Base-by-base conservation (phyloP, 1,284 basidiomycete species). In the Amanita bisporigera region DNA sequence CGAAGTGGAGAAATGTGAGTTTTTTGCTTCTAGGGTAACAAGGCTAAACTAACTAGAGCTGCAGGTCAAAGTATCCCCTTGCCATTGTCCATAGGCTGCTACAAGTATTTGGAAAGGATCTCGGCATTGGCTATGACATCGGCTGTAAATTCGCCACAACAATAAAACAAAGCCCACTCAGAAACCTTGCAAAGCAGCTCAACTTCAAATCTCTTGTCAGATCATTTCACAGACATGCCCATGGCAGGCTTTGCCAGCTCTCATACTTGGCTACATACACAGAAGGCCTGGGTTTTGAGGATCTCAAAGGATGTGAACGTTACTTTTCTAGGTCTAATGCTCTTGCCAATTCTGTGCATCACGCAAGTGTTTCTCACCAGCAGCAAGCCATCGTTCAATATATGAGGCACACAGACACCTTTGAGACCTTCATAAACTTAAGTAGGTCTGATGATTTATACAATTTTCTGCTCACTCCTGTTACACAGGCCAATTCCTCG, bases 261-360 rank as follows among this genome's bases (percentile, higher is more conserved):
- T 21, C 19, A 1, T 70, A 65, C 41, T 72, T 77, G 21, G 63
- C 74, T 7, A 72, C 69, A 3, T 77, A 77, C 58, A 61, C 73
- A 14, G 36, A 70, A 21, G 73, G 73, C 4, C 65, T 74, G 64
- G 78, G 78, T 5, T 66, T 77, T 1, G 76, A 79, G 61, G 76
- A 78, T 63, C 65, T 76, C 12, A 76, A 79, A 59, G 72, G 69
- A 1, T 76, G 74, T 59, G 74, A 80, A 59, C 72, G 65, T 11
- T 73, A 72, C 29, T 79, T 79, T 63, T 76, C 73, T 1, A 70
- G 69, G 43, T 76, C 75, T 2, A 80, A 80, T 64, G 66, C 63
- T 0, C 66, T 76, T 12, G 73, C 74, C 4, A 40, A 64, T 2
- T 63, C 68, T 24, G 67, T 67, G 10, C 66, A 70, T 17, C 70